phyloP scores from a whole-genome alignment of 805 yeast genomes.

The Danielia oregonensis region DNA sequence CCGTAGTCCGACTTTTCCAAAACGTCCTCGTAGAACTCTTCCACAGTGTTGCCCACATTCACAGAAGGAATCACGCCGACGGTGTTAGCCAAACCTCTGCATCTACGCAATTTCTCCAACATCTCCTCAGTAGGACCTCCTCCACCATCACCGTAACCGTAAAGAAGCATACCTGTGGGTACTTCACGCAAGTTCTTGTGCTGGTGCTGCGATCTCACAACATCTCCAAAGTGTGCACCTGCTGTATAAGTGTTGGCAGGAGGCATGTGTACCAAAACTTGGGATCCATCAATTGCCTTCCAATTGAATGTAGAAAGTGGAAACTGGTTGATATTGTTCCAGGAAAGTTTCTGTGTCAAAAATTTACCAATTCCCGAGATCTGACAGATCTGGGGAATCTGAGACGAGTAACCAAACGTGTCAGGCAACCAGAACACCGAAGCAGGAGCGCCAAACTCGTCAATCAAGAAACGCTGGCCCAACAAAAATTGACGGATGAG shows the following conservation, averaged over 20 bases:
- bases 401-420: constrained; percentile 94
- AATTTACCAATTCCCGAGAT: constrained; percentile 81
- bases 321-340: constrained; percentile 92
- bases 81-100: constrained; percentile 81
- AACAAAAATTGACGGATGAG: constrained; percentile 81
- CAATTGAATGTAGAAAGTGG: constrained; percentile 92
- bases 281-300: constrained; percentile 93
- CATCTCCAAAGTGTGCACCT: constrained; percentile 89
- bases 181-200: constrained; percentile 82
- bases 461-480: constrained; percentile 83
- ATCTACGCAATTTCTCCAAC: constrained; percentile 88
- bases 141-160: constrained; percentile 97
- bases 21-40: constrained; percentile 70
- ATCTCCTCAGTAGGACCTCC: constrained; percentile 96
- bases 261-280: constrained; percentile 95
- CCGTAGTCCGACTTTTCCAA: constrained; percentile 64
- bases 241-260: constrained; percentile 97
- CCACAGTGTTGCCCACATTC: constrained; percentile 73
- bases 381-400: constrained; percentile 89
- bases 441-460: constrained; percentile 73
- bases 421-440: constrained; percentile 93
- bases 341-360: constrained; percentile 88
- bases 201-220: constrained; percentile 69
- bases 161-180: constrained; percentile 76
- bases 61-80: constrained; percentile 80